phyloP scores from a whole-genome alignment of 2,329 filamentous ascomycete species.

The Lachnum nothofagi region DNA sequence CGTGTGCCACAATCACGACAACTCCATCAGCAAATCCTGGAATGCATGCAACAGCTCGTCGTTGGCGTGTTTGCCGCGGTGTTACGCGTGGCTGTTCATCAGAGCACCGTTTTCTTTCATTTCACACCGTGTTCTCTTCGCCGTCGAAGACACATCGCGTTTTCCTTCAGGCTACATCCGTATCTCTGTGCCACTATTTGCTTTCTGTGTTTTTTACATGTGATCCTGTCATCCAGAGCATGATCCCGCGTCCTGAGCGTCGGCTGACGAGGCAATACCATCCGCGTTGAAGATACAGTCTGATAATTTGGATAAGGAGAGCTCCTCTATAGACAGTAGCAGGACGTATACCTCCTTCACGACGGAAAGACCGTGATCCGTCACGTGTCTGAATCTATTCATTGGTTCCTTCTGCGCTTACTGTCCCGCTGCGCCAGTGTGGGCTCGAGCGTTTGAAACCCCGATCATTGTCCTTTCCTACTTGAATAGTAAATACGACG shows the following conservation, averaged over 20 bases:
- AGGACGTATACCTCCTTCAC: too few relatives aligned
- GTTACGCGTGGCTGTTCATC: neutral
- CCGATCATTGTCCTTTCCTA: too few relatives aligned
- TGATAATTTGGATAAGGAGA: neutral
- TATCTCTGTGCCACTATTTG: neutral
- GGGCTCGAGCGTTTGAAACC: too few relatives aligned
- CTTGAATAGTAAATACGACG: too few relatives aligned
- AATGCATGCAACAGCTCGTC: neutral
- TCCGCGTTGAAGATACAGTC: neutral
- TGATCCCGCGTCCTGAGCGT: conserved; percentile 13
- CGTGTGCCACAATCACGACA: conserved; percentile 8
- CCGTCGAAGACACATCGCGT: conserved; percentile 4
- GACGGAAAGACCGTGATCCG: too few relatives aligned
- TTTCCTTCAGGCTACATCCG: too few relatives aligned
- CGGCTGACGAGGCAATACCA: conserved; percentile 13
- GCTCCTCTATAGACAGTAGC: too few relatives aligned
- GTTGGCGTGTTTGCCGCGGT: neutral
- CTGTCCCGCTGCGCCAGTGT: too few relatives aligned
- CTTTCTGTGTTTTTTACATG: conserved; percentile 15
- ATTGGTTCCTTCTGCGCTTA: too few relatives aligned
- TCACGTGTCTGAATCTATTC: too few relatives aligned
- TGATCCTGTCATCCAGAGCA: conserved; percentile 22
- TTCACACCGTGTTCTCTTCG: conserved; percentile 1
- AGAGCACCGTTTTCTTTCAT: neutral
- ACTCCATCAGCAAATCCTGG: neutral